Percentiles rank a stretch among this genome's conserved stretches.
These are phyloP conservation scores for Dalbergia cultrata DNA, from an alignment of 306 rosid genomes.

Conservation along the genomic window DNA sequence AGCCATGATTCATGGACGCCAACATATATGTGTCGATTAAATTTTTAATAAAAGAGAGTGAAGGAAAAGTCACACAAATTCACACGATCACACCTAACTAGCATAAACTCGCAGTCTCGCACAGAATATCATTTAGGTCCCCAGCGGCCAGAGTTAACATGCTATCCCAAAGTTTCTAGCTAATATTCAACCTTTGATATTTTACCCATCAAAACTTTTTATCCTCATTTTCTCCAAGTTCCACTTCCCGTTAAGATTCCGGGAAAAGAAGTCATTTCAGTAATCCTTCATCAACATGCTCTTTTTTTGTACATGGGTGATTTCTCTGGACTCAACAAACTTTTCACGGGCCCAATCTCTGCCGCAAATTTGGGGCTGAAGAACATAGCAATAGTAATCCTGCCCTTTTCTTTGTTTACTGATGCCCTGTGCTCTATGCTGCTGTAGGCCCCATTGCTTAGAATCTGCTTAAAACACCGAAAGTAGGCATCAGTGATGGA, in stretches of 20 bases:
- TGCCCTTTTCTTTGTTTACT: slow-evolving; percentile 70
- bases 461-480: slow-evolving; percentile 55
- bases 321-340: slow-evolving; percentile 48
- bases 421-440: slow-evolving; percentile 82
- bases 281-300: slow-evolving; percentile 65
- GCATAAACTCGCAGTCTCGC: background rate
- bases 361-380: slow-evolving; percentile 71
- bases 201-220: background rate
- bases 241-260: slow-evolving; percentile 67
- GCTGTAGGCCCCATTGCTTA: slow-evolving; percentile 74
- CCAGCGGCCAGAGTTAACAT: background rate
- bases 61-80: background rate
- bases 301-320: slow-evolving; percentile 58
- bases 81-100: background rate
- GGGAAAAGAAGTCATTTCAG: slow-evolving; percentile 60
- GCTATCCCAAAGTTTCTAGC: background rate
- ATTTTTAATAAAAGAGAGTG: background rate
- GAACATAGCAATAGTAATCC: slow-evolving; percentile 76
- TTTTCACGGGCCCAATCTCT: slow-evolving; percentile 60
- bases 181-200: background rate
- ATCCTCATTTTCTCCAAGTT: slow-evolving; percentile 71
- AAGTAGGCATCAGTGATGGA: background rate
- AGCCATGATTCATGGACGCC: background rate
- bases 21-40: background rate
- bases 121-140: no score